Evolutionary conservation across 768 basidiomycete species (phyloP), one percentile per base, ranked within the genome.

Genomic region (Russula dissimulans): DNA sequence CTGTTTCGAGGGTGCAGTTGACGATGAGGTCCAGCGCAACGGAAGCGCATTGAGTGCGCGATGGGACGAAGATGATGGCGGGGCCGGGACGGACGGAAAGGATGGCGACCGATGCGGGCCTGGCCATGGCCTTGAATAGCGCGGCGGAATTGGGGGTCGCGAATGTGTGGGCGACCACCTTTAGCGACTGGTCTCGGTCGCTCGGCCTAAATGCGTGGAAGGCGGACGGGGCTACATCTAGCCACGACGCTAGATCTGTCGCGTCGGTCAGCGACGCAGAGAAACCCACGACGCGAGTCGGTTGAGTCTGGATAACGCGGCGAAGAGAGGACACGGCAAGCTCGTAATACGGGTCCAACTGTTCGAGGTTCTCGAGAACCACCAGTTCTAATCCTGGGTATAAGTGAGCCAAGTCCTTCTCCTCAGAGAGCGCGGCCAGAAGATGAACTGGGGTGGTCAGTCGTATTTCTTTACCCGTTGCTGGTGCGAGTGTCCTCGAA

Each of bases 81-180:
- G 79, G 75, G 57, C 80, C 79, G 7, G 73, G 75, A 12, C 70
- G 67, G 1, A 75, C 69, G 3, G 74, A 75, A 14, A 73, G 79
- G 60, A 97, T 83, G n/a, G 84, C 84, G 10, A 83, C 73, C 71
- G 95, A 90, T 2, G 87, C 84, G 3, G 95, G 93, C 69, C 92
- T 95, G 49, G 89, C 83, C 87, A 98, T 97, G 2, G 86, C 81
- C 68, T 94, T 95, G 73, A 93, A 86, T 18, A 98, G 77, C 0
- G 91, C 84, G 0, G 87, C 80, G 4, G 95, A 97, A 67, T 93
- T 85, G 0, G 92, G 83, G 47, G 93, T 87, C 17, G 85, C 86
- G 74, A 95, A 97, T 0, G 91, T 80, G 56, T 89, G 85, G 12
- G 83, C 79, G 17, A 80, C 79, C 34, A 84, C 79, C 8, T 76